phyloP scores from a whole-genome alignment of 345 rosid species.

The Citrus sp. region DNA sequence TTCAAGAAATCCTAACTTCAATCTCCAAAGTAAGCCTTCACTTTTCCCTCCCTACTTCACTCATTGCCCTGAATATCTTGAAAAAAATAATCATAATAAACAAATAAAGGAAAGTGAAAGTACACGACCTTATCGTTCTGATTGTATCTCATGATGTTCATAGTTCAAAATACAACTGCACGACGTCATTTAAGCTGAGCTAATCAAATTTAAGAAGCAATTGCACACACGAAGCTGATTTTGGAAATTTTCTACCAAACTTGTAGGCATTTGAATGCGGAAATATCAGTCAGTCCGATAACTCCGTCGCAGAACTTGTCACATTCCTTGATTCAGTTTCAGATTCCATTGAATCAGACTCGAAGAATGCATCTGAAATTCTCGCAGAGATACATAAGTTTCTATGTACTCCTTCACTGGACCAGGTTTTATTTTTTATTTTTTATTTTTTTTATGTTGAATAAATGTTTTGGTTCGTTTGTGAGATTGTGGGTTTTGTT shows the following conservation, averaged over 20 bases:
- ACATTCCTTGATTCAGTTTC: slow-evolving; percentile 45
- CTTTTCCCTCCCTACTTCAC: background rate
- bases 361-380: slow-evolving; percentile 36
- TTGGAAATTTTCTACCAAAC: background rate
- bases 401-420: slow-evolving; percentile 42
- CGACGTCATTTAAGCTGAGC: background rate
- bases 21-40: slow-evolving; percentile 40
- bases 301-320: slow-evolving; percentile 41
- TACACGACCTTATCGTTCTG: too few species aligned
- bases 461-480: background rate
- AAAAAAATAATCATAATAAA: too few species aligned
- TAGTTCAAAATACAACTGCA: too few species aligned
- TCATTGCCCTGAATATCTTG: background rate
- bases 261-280: slow-evolving; percentile 43
- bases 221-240: background rate
- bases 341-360: slow-evolving; percentile 26
- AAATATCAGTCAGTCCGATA: slow-evolving; percentile 35
- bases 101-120: background rate
- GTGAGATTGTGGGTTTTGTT: slow-evolving; percentile 10
- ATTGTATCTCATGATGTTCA: too few species aligned
- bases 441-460: background rate
- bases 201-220: background rate
- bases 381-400: slow-evolving; percentile 34
- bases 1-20: slow-evolving; percentile 39
- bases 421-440: slow-evolving; percentile 43